These are phyloP conservation scores for Escallonia herrerae DNA, from an alignment of 129 eudicot genomes.

Conservation along the genomic window DNA sequence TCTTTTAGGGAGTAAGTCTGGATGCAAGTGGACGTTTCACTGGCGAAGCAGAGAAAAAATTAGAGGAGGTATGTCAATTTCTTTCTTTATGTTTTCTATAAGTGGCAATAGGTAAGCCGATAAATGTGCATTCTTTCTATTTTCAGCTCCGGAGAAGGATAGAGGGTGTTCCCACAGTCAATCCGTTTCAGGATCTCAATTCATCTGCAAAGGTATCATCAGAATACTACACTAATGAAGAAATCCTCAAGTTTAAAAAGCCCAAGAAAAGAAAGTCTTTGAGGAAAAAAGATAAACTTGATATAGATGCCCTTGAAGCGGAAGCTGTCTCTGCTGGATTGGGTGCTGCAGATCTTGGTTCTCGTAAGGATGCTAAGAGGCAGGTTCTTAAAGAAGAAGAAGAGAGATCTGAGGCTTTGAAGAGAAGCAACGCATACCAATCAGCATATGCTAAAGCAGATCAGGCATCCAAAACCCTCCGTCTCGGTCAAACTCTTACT, in stretches of 20 bases:
- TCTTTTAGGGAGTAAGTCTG: conserved; percentile 70
- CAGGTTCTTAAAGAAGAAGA: conserved; percentile 63
- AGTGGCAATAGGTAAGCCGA: neutral
- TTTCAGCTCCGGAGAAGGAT: conserved; percentile 82
- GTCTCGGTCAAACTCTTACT: conserved; percentile 33
- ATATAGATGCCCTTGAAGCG: conserved; percentile 83
- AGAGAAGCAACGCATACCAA: conserved; percentile 65
- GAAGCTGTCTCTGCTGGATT: conserved; percentile 89
- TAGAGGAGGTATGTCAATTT: conserved; percentile 70
- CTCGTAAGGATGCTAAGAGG: conserved; percentile 67
- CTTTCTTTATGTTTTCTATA: neutral
- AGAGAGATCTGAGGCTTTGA: conserved; percentile 77
- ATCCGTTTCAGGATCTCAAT: conserved; percentile 57
- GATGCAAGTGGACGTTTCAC: conserved; percentile 89
- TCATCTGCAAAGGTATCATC: conserved; percentile 47
- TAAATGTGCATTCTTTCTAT: conserved; percentile 8
- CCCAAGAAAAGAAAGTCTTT: conserved; percentile 95
- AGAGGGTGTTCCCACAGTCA: conserved; percentile 49
- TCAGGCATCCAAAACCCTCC: conserved; percentile 82
- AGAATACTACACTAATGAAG: conserved; percentile 86
- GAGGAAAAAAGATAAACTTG: conserved; percentile 86
- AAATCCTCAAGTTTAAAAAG: conserved; percentile 79
- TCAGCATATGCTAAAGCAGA: conserved; percentile 79
- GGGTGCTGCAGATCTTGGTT: conserved; percentile 81
- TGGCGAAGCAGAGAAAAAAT: conserved; percentile 86